Base-by-base conservation (phyloP, 768 basidiomycete species). In the Nidula microcarpa region DNA sequence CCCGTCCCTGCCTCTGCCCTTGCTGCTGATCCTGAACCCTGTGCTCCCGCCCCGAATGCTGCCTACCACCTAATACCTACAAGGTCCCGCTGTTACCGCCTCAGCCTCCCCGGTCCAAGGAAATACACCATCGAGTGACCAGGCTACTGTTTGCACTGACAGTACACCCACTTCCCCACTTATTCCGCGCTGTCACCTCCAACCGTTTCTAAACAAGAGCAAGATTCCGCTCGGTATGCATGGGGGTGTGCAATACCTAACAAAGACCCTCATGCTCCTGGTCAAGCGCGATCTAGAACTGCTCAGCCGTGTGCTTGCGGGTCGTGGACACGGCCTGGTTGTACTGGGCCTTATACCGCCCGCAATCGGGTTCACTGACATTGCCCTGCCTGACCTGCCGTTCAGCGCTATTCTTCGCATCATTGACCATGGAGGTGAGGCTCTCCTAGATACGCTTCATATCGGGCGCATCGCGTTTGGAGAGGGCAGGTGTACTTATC, bases 331-430 rank as follows among this genome's bases (percentile, higher is more conserved):
- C 75, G 4, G 74, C 62, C 0, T 65, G 59, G 14, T 67, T 57
- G 59, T 77, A 75, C 37, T 81, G 75, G 0, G 61, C 50, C 7
- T 58, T 60, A 35, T 80, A 60, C n/a, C 64, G 67, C 11, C 75
- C 66, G 5, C 75, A 66, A 17, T 53, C 60, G 17, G 61, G 59
- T 18, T 49, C 49, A 11, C 62, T 68, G 14, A 71, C 59, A 62
- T 78, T 55, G 52, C 65, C 60, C 66, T 76, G 66, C 61, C 74
- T 72, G 11, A 89, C 69, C 62, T 82, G 76, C 13, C 69, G 65
- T 34, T 81, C 74, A 35, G 81, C 66, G 53, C 79, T 81, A 53
- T 81, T 76, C 67, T 84, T 84, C n/a, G 88, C 81, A 54, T 86
- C 86, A 51, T 84, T 77, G 55, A 87, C 63, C 71, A 79, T 74